Percentiles rank a stretch among this genome's conserved stretches.
Conservation (phyloP, 352 stramenopile genomes). For the Phytophthora brassicae region DNA sequence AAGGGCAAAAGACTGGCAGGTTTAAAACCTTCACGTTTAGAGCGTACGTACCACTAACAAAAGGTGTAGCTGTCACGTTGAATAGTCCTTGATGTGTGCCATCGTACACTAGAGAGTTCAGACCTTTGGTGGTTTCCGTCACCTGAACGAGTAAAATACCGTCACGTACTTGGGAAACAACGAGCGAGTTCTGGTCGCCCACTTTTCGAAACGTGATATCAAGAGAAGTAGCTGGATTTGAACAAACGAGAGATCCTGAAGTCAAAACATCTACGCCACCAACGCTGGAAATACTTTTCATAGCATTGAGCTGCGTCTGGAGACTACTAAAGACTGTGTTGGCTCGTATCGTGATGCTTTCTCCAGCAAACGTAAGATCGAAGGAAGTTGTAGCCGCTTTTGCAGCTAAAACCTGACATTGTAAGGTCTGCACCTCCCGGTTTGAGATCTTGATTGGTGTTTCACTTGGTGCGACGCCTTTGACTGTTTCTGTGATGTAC, state of each 20-base stretch:
- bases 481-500: constrained; percentile 58
- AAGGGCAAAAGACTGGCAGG: constrained; percentile 60
- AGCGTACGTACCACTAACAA: constrained; percentile 68
- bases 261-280: constrained; percentile 62
- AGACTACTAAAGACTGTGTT: constrained; percentile 41
- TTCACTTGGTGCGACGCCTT: constrained; percentile 38
- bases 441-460: constrained; percentile 55
- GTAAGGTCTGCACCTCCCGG: constrained; percentile 53
- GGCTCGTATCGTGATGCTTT: constrained; percentile 38
- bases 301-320: constrained; percentile 49
- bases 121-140: constrained; percentile 61
- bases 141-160: constrained; percentile 53
- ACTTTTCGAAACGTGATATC: constrained; percentile 52
- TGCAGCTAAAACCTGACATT: constrained; percentile 47
- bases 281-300: constrained; percentile 35
- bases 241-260: constrained; percentile 34
- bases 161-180: constrained; percentile 43
- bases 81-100: constrained; percentile 66
- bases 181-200: constrained; percentile 43
- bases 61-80: constrained; percentile 82
- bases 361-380: constrained; percentile 47
- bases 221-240: constrained; percentile 32
- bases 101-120: constrained; percentile 77
- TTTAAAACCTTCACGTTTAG: constrained; percentile 56
- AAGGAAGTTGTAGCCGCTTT: constrained; percentile 40